Base-by-base conservation (phyloP, 2,329 filamentous ascomycete species). In the Phaeoacremonium minimum region DNA sequence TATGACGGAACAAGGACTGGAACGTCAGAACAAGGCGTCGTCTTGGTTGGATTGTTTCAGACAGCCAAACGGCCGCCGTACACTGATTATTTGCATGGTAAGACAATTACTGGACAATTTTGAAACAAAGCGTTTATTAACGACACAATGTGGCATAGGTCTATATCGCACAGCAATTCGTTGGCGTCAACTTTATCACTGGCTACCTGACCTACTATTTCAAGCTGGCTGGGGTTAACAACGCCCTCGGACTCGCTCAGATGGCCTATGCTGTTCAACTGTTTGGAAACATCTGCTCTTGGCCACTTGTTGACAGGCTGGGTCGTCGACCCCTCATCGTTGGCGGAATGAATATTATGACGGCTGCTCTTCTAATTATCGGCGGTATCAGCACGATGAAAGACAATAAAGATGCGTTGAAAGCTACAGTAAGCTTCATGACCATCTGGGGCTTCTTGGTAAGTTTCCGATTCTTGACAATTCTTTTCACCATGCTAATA, bases 331-430 rank as follows among this genome's bases (percentile, higher is more conserved):
- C 51, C 4, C 36, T 58, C 40, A 50, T 58, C 13, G 49, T 58
- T 2, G 45, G 49, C 4, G 54, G 55, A 7, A 48, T 43, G 7
- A 47, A 48, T 18, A 39, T 41, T 15, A 56, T 57, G 50, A 52
- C 51, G 5, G 39, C 33, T 7, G 45, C 50, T 6, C 44, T 58
- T 9, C 47, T 56, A 4, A 42, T 56, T 11, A 55, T 58, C 12
- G 55, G 55, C 8, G 51, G 53, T 14, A 49, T 56, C 29, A 55
- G 51, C 34, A 58, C 51, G 12, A 51, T 54, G 26, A 43, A n/a
- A n/a, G n/a, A 46, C 17, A 47, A 36, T 6, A 32, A 29, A 8
- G 22, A 44, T 5, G 38, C 49, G 3, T 38, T 57, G 6, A 33
- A 39, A 3, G 45, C 50, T 2, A 53, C 47, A 3, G 52, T 56